A percentile compares a stretch with the other conserved stretches of the same genome.
phyloP scores from a whole-genome alignment of 1,284 basidiomycete species.

The Cutaneotrichosporon mucoides region DNA sequence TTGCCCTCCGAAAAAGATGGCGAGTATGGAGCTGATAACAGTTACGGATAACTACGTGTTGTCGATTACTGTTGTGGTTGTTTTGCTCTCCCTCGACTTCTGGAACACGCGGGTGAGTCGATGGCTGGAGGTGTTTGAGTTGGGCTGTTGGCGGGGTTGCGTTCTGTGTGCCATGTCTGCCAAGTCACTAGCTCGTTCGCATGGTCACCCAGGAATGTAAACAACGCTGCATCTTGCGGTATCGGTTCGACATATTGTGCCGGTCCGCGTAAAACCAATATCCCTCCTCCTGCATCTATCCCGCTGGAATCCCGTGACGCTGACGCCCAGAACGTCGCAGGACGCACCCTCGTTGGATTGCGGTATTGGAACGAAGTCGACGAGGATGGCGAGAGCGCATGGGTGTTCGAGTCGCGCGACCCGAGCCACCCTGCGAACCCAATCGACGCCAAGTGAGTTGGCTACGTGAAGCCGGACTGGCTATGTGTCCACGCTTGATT shows the following conservation, averaged over 20 bases:
- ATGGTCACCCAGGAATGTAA: too few species aligned
- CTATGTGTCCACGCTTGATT: too few species aligned
- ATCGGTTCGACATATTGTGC: too few species aligned
- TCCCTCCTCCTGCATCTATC: too few species aligned
- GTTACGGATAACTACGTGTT: constrained; percentile 66
- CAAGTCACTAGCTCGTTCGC: too few species aligned
- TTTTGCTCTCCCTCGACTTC: constrained; percentile 89
- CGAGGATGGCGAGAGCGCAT: constrained; percentile 89
- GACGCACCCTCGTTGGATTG: constrained; percentile 81
- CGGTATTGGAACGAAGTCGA: constrained; percentile 98
- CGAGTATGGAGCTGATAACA: too few species aligned
- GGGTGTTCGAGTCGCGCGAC: constrained; percentile 95
- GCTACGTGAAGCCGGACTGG: too few species aligned
- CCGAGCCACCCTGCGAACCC: constrained; percentile 84
- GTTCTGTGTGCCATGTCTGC: too few species aligned
- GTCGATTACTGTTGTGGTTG: constrained; percentile 86
- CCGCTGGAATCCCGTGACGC: too few species aligned
- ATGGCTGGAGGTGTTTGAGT: constrained; percentile 5
- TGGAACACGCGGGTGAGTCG: constrained; percentile 72
- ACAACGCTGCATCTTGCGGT: too few species aligned
- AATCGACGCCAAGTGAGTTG: constrained; percentile 69
- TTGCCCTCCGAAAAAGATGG: too few species aligned
- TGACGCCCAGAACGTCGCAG: constrained; percentile 71
- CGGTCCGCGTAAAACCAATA: not conserved
- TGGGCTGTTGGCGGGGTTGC: too few species aligned